Conservation (phyloP, 2,329 filamentous ascomycete species). For the Paramyrothecium roridum region DNA sequence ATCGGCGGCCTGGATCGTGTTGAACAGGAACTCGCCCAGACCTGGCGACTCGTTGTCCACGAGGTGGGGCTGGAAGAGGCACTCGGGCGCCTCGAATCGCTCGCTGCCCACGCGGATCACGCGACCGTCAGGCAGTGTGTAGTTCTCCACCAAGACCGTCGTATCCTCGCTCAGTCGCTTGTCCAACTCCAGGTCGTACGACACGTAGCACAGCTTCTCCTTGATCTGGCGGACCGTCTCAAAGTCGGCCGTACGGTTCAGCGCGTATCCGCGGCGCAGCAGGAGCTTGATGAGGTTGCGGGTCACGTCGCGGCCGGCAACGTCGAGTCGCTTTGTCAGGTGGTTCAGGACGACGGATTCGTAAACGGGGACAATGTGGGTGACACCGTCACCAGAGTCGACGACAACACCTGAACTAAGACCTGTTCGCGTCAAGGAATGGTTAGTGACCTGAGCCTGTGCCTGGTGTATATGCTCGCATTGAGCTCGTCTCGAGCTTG, state of each 20-base stretch:
- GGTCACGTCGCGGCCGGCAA: conserved; percentile 96
- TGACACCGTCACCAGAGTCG: conserved; percentile 96
- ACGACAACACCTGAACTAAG: conserved; percentile 94
- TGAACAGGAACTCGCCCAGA: conserved; percentile 96
- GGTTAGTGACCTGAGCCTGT: conserved; percentile 2
- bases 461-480: background rate
- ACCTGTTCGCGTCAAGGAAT: conserved; percentile 43
- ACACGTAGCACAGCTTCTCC: conserved; percentile 99
- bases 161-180: conserved; percentile 96
- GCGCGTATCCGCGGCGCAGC: conserved; percentile 87
- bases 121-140: conserved; percentile 93
- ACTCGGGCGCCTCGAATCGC: conserved; percentile 96
- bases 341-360: conserved; percentile 98
- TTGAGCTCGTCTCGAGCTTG: background rate
- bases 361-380: conserved; percentile 97
- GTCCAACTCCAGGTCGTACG: conserved; percentile 95
- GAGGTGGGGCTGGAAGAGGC: conserved; percentile 95
- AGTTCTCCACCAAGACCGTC: conserved; percentile 93
- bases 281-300: conserved; percentile 95
- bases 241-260: conserved; percentile 98
- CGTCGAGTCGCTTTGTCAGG: conserved; percentile 88
- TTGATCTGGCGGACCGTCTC: conserved; percentile 99
- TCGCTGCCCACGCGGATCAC: conserved; percentile 96
- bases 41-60: conserved; percentile 97
- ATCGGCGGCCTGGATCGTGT: conserved; percentile 94